Base-by-base conservation (phyloP, 805 yeast species). In the Komagataella kurtzmanii region DNA sequence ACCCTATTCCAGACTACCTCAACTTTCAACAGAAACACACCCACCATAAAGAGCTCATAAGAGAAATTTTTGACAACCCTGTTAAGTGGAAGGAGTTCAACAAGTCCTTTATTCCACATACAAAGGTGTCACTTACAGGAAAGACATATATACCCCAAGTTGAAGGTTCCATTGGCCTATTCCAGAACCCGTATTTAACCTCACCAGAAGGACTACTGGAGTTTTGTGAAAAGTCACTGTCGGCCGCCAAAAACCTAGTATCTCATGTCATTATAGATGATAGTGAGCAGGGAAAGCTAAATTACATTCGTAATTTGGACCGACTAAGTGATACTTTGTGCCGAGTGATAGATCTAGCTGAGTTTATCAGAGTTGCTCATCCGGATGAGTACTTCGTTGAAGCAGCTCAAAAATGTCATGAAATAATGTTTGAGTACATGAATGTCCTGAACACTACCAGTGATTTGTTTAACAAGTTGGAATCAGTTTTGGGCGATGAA, bases 311-410 rank as follows among this genome's bases (percentile, higher is more conserved):
- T 46, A 79, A 81, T 50, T 69, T 93, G 56, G 99, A 93, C 62
- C 79, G 88, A 57, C 68, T 93, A 45, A 85, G 96, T 60, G 98
- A 93, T 62, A 77, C 85, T 24, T 67, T 93, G 30, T 93, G 99
- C 63, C 78, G 96, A 52, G 97, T 88, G 5, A 90, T 93, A 45
- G 99, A 93, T 65, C 75, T 91, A 49, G 91, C 96, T 44, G 98
- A 90, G 59, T 91, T 91, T 67, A 80, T 93, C 24, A 71, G 98
- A 48, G 89, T 88, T 21, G 81, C 84, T 1, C 98, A 91, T 62
- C 97, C 98, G 1, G 77, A 82, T 56, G 70, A 70, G 49, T 65
- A 70, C 17, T 88, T 87, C 74, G 74, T 85, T 8, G 73, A 73
- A 45, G 90, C 89, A 1, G 96, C 99, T 1, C 96, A 91, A 61